phyloP scores from a whole-genome alignment of 2,329 filamentous ascomycete species.

The Cytospora leucostoma region DNA sequence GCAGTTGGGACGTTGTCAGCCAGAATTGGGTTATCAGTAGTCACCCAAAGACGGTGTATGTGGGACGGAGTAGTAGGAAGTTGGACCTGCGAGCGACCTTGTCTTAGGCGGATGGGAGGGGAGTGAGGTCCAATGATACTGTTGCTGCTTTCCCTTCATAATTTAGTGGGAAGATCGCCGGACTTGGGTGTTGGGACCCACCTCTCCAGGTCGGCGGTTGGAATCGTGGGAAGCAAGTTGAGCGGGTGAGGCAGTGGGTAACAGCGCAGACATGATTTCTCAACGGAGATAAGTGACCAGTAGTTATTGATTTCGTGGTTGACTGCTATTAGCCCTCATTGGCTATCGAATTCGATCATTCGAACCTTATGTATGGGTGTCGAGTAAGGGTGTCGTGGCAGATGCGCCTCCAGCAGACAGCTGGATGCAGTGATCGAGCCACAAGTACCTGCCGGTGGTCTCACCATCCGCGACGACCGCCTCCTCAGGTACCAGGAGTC shows the following conservation, averaged over 20 bases:
- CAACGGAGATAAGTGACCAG: not conserved
- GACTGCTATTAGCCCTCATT: no score
- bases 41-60: constrained; percentile 54
- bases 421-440: no score
- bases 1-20: constrained; percentile 77
- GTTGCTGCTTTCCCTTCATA: not conserved
- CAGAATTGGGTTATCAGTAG: constrained; percentile 80
- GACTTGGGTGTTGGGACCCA: not conserved
- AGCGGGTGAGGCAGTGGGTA: not conserved
- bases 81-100: constrained; percentile 46
- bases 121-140: not conserved
- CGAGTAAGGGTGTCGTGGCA: no score
- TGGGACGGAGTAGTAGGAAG: constrained; percentile 58
- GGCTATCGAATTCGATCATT: no score
- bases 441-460: no score
- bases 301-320: no score
- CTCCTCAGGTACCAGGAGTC: no score
- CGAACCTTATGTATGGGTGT: no score
- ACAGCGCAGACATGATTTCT: not conserved
- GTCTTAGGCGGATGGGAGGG: constrained; percentile 23
- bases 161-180: not conserved
- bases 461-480: no score
- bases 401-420: no score
- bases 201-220: not conserved
- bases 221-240: not conserved